Evolutionary conservation across 2,329 filamentous ascomycete genomes (phyloP), one percentile per base, ranked within the genome.

Genomic region (Xylariomycetidae sp.): DNA sequence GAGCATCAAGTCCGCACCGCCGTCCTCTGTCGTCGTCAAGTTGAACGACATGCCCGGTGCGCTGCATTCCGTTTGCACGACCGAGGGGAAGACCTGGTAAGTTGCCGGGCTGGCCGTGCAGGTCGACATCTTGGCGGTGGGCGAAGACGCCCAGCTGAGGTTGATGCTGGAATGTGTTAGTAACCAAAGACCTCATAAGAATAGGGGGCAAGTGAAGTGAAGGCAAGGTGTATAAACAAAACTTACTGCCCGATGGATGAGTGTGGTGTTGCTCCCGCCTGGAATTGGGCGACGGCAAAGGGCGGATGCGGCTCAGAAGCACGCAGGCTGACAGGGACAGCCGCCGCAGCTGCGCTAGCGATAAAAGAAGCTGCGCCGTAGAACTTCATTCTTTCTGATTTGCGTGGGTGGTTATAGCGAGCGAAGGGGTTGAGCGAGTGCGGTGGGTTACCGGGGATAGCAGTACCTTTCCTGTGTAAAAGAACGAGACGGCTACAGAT

Each of bases 241-340:
- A 40, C 46, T 40, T 29, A 49, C 46, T 43, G 39, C 32, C 43
- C 44, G 17, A 42, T 10, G n/a, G 32, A 25, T 5, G 44, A 47
- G 30, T 47, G 42, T n/a, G 46, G 46, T 24, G 29, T 40, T 10
- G 42, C 44, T 15, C 46, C 42, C 6, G 44, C 46, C 14, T 37
- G 28, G 34, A 47, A 46, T 13, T 35, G 34, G 22, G 34, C 29
- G 12, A 48, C 37, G 8, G 30, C 19, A 29, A 48, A 43, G 10
- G 32, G 24, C 5, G 22, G 8, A 14, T 19, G 18, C 17, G 19
- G n/a, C n/a, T n/a, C n/a, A n/a, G n/a, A n/a, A n/a, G n/a, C n/a
- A n/a, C n/a, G n/a, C n/a, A n/a, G n/a, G n/a, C n/a, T n/a, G n/a
- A n/a, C n/a, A n/a, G n/a, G n/a, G n/a, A n/a, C n/a, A n/a, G n/a